phyloP scores from a whole-genome alignment of 106 monocot species.

The Amphibolis antarctica region DNA sequence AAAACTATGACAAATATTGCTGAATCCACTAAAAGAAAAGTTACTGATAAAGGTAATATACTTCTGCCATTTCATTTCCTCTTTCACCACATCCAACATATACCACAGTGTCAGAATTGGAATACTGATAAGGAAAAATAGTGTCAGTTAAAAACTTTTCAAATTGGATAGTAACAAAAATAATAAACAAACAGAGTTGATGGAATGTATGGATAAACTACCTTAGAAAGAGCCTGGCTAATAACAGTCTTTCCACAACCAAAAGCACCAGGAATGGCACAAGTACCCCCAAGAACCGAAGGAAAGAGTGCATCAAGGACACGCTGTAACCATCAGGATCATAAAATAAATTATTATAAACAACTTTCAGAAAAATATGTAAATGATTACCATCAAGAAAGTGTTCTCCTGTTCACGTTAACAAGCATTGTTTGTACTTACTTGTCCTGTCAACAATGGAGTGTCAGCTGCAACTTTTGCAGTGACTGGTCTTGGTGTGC shows the following conservation, averaged over 20 bases:
- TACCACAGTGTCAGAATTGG: constrained; percentile 94
- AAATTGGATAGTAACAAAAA: background rate
- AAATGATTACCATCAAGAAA: too few species aligned
- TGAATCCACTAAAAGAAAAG: constrained; percentile 10
- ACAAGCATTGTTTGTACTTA: constrained; percentile 9
- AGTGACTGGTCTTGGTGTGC: constrained; percentile 90
- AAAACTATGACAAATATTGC: background rate
- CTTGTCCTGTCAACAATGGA: constrained; percentile 98
- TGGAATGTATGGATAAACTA: constrained; percentile 7
- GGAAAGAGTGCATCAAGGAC: constrained; percentile 99
- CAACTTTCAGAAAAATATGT: too few species aligned
- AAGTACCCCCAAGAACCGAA: constrained; percentile 98
- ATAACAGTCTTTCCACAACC: constrained; percentile 99
- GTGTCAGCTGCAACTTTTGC: constrained; percentile 95
- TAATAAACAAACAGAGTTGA: background rate
- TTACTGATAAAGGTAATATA: constrained; percentile 9
- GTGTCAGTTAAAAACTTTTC: background rate
- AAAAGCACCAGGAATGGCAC: constrained; percentile 99
- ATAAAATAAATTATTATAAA: background rate
- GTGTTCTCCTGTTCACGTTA: too few species aligned
- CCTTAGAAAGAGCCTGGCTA: constrained; percentile 99
- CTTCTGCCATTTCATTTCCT: constrained; percentile 99
- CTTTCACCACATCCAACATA: constrained; percentile 99
- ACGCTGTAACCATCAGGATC: constrained; percentile 35
- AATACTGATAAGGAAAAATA: constrained; percentile 51